phyloP scores from a whole-genome alignment of 2,329 filamentous ascomycete genomes.

The Aspergillus floridensis region DNA sequence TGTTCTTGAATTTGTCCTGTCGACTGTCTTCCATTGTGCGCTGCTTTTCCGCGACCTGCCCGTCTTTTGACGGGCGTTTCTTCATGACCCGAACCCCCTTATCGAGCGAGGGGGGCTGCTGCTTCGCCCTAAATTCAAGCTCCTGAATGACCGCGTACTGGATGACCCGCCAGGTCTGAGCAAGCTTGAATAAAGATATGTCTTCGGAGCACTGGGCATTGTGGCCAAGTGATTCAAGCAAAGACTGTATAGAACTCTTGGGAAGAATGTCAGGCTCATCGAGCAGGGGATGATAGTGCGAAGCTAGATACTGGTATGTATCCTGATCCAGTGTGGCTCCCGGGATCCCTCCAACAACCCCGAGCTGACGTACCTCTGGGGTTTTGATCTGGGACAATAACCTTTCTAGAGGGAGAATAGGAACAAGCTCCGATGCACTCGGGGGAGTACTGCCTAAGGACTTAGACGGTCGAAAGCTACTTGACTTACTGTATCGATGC shows the following conservation, averaged over 20 bases:
- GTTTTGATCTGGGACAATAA: constrained; percentile 45
- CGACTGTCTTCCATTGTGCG: constrained; percentile 31
- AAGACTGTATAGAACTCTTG: constrained; percentile 27
- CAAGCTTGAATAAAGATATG: constrained; percentile 50
- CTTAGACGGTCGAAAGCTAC: constrained; percentile 49
- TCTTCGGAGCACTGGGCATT: constrained; percentile 56
- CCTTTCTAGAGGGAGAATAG: constrained; percentile 52
- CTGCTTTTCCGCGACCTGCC: constrained; percentile 24
- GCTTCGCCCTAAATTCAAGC: constrained; percentile 41
- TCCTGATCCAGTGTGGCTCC: constrained; percentile 45
- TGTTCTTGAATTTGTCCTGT: constrained; percentile 41
- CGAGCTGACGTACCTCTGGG: constrained; percentile 46
- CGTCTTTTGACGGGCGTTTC: constrained; percentile 33
- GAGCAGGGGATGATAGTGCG: constrained; percentile 43
- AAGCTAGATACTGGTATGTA: constrained; percentile 44
- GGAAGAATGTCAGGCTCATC: constrained; percentile 24
- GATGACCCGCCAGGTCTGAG: constrained; percentile 60
- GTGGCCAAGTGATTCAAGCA: constrained; percentile 49
- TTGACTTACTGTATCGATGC: constrained; percentile 47
- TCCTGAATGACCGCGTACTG: constrained; percentile 52
- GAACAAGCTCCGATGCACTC: constrained; percentile 44
- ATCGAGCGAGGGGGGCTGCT: constrained; percentile 25
- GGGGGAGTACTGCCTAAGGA: constrained; percentile 56
- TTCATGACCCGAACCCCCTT: constrained; percentile 21
- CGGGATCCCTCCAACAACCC: constrained; percentile 49